Evolutionary conservation across 768 basidiomycete species (phyloP), one percentile per base, ranked within the genome.

Genomic region (Psilocybe azurescens): DNA sequence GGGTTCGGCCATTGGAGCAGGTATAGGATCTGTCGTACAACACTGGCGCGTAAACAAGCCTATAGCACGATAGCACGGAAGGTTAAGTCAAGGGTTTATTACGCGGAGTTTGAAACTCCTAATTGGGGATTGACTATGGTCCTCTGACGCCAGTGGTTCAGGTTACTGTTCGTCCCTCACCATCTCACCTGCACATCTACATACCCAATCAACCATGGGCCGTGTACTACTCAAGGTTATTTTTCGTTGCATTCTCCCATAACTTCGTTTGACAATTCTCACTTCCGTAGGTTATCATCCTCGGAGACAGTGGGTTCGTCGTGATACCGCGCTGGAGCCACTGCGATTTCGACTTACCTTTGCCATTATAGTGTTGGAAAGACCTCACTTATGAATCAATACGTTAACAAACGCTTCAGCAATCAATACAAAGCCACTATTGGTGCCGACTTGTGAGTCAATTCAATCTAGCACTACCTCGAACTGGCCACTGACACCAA

Each of bases 331-430:
- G 33, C 62, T 60, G 33, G 24, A 48, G 54, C 47, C 44, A 14
- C 46, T 30, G 30, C 47, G 30, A 60, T 49, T 14, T 47, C 55
- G 64, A 53, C 66, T 73, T 57, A 71, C 63, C 63, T 56, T 32
- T 14, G 10, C 30, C 44, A 61, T 20, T 64, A 16, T 70, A 96
- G 96, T 60, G 97, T 98, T 75, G 97, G 96, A 47, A 99, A 99
- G 90, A 99, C 97, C 46, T 99, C 97, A 30, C 90, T 99, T 70
- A 99, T 99, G 97, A 98, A 98, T 82, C 97, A 99, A 80, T 99
- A 97, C 81, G 97, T 99, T 67, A 99, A 98, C 87, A 98, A 98
- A 78, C 91, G 97, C 64, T 99, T 99, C 79, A 95, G 93, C 77
- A 97, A 96, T 80, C 97, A 98, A 80, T 99, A 99, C 86, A 99